Conservation (phyloP, 371 early-diverging fungal genomes). For the Basidiobolus meristosporus region DNA sequence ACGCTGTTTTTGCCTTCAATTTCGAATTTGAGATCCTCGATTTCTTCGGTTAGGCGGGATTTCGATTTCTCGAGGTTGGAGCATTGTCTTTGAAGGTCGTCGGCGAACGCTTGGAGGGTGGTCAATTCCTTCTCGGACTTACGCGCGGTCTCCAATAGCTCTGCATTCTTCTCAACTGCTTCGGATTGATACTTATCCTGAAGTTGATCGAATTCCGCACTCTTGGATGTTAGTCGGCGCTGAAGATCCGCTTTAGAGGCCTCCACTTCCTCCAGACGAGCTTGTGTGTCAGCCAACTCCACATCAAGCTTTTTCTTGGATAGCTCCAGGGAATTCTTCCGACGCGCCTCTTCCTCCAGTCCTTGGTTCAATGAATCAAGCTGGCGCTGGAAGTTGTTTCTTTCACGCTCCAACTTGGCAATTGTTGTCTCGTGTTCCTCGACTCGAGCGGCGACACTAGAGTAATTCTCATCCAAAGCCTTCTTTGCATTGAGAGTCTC, state of each 20-base stretch:
- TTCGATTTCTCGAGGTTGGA: constrained; percentile 44
- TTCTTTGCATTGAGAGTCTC: constrained; percentile 26
- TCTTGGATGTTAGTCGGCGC: constrained; percentile 28
- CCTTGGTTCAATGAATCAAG: constrained; percentile 27
- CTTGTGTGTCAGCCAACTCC: constrained; percentile 27
- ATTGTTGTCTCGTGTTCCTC: constrained; percentile 27
- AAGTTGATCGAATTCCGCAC: constrained; percentile 41
- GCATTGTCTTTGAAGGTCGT: constrained; percentile 26
- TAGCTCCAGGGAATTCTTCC: constrained; percentile 18
- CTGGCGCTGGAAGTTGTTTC: constrained; percentile 21
- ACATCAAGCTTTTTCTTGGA: constrained; percentile 9
- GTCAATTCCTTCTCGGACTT: constrained; percentile 34
- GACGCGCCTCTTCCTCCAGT: constrained; percentile 35
- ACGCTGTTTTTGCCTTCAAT: constrained; percentile 46
- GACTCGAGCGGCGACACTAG: constrained; percentile 17
- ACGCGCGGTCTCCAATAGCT: constrained; percentile 38
- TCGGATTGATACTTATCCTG: constrained; percentile 42
- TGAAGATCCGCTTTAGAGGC: constrained; percentile 23
- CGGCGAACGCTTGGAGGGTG: constrained; percentile 30
- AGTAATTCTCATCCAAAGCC: constrained; percentile 22
- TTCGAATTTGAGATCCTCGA: constrained; percentile 50
- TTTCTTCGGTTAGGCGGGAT: constrained; percentile 32
- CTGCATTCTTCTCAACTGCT: constrained; percentile 20
- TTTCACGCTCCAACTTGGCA: constrained; percentile 33
- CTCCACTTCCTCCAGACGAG: constrained; percentile 49